These are phyloP conservation scores for Alternaria sp. DNA, from an alignment of 2,329 filamentous ascomycete genomes.

Conservation along the genomic window DNA sequence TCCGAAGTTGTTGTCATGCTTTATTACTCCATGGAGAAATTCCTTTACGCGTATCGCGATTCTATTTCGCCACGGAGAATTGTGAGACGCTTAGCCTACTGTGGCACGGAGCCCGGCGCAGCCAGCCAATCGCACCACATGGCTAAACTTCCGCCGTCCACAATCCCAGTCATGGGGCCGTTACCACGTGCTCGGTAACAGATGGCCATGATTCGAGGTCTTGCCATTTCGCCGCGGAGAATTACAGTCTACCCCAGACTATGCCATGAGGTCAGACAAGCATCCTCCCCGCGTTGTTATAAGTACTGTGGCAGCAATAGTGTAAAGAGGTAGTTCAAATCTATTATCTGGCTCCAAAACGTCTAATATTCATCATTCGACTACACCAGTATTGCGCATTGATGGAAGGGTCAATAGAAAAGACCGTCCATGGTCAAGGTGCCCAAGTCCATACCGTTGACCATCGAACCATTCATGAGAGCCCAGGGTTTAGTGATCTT, in stretches of 20 bases:
- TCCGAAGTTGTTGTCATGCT: not conserved
- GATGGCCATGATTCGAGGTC: not conserved
- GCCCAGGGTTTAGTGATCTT: not conserved
- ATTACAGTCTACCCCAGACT: not conserved
- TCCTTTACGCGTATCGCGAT: not conserved
- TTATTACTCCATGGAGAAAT: conserved; percentile 2
- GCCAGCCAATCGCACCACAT: not conserved
- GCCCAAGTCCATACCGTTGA: not conserved
- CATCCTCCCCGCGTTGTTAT: not conserved
- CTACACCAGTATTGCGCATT: not conserved
- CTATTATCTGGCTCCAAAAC: not conserved
- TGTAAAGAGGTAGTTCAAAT: not conserved
- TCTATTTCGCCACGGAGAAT: not conserved
- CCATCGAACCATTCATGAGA: not conserved
- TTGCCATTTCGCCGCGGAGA: conserved; percentile 1
- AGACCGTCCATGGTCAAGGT: not conserved
- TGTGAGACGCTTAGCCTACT: not conserved
- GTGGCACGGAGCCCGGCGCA: not conserved
- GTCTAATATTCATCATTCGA: not conserved
- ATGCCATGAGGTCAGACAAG: too few relatives aligned
- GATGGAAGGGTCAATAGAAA: not conserved
- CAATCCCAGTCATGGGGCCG: not conserved
- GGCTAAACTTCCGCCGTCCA: not conserved
- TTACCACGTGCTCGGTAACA: not conserved
- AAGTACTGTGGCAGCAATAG: not conserved